Evolutionary conservation across 352 stramenopile genomes (phyloP).

Genomic region (Discostella stelligera): DNA sequence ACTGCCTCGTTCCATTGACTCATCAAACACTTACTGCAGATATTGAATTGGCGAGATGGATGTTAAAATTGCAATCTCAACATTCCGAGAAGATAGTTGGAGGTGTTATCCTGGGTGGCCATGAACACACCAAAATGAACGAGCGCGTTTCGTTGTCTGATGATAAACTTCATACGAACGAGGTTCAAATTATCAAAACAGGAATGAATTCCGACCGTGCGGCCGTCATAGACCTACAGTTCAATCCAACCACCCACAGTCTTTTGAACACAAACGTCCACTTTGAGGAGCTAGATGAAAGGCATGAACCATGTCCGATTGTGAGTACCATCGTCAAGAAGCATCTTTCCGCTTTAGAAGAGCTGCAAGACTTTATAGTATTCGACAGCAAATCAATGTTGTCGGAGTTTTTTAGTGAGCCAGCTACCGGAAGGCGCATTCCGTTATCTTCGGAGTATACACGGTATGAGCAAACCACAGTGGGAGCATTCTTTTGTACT

Average conservation of each 20-base stretch:
- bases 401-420: slow-evolving; percentile 28
- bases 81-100: not conserved
- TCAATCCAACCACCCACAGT: slow-evolving; percentile 17
- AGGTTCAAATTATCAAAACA: slow-evolving; percentile 54
- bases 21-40: slow-evolving; percentile 53
- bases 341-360: slow-evolving; percentile 37
- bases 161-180: not conserved
- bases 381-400: slow-evolving; percentile 44
- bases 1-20: slow-evolving; percentile 53
- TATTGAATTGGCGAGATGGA: slow-evolving; percentile 36
- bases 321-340: slow-evolving; percentile 38
- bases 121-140: slow-evolving; percentile 54
- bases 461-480: slow-evolving; percentile 68
- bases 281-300: slow-evolving; percentile 50
- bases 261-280: slow-evolving; percentile 40
- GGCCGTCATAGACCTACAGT: slow-evolving; percentile 56
- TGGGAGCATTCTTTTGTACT: slow-evolving; percentile 67
- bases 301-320: slow-evolving; percentile 33
- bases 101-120: slow-evolving; percentile 55
- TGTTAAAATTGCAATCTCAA: slow-evolving; percentile 27
- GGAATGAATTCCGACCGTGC: slow-evolving; percentile 48
- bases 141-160: slow-evolving; percentile 8
- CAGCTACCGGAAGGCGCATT: slow-evolving; percentile 20
- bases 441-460: slow-evolving; percentile 60
- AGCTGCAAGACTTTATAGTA: slow-evolving; percentile 46